phyloP scores from a whole-genome alignment of 108 stramenopile genomes.

The Fistulifera pelliculosa region DNA sequence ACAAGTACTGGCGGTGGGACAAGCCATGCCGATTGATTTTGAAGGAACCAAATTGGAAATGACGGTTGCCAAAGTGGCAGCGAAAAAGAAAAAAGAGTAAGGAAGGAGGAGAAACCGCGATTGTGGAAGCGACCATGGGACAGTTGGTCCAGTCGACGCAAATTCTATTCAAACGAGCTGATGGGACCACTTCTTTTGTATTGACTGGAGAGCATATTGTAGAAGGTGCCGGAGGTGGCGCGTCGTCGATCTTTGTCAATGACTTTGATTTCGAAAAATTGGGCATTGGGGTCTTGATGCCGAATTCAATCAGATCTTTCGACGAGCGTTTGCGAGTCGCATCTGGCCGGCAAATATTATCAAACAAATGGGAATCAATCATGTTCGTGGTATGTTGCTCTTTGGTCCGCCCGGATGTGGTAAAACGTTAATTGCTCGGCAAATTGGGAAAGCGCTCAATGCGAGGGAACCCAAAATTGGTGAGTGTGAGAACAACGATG shows the following conservation, averaged over 20 bases:
- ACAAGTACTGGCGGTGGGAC: slow-evolving; percentile 70
- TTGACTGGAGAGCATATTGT: slow-evolving; percentile 58
- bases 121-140: slow-evolving; percentile 26
- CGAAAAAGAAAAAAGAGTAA: slow-evolving; percentile 19
- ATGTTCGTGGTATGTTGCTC: slow-evolving; percentile 97
- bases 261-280: slow-evolving; percentile 97
- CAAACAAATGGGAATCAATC: slow-evolving; percentile 95
- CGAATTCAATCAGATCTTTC: slow-evolving; percentile 97
- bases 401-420: slow-evolving; percentile 95
- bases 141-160: slow-evolving; percentile 57
- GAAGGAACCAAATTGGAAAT: slow-evolving; percentile 83
- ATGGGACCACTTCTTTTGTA: slow-evolving; percentile 29
- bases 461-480: slow-evolving; percentile 96
- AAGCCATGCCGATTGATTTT: slow-evolving; percentile 76
- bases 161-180: slow-evolving; percentile 47
- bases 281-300: slow-evolving; percentile 93
- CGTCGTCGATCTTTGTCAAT: slow-evolving; percentile 69
- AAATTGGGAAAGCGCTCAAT: slow-evolving; percentile 97
- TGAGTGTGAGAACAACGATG: too few relatives aligned
- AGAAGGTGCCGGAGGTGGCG: slow-evolving; percentile 40
- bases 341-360: slow-evolving; percentile 94
- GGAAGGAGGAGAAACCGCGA: slow-evolving; percentile 11
- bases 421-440: slow-evolving; percentile 96
- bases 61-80: slow-evolving; percentile 30
- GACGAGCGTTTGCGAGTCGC: slow-evolving; percentile 94